Evolutionary conservation across 768 basidiomycete genomes (phyloP).

Genomic region (Candolleomyces eurysporus): DNA sequence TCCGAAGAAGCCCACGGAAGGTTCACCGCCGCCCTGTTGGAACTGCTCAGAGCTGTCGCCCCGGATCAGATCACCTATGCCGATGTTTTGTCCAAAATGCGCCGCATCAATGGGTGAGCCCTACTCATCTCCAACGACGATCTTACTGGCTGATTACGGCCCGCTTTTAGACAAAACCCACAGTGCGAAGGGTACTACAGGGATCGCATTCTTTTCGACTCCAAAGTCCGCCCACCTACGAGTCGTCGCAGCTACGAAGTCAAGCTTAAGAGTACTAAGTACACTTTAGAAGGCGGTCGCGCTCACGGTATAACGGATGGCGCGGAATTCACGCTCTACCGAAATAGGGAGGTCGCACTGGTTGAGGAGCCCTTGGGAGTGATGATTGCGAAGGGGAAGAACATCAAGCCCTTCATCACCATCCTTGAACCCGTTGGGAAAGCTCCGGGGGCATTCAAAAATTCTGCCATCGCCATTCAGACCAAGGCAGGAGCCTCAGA

Average conservation of each 20-base stretch:
- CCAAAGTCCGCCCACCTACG: background rate
- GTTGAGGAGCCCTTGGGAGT: conserved; percentile 21
- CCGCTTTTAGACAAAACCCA: conserved; percentile 13
- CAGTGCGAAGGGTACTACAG: conserved; percentile 13
- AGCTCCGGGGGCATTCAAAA: conserved; percentile 10
- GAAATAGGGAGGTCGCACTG: conserved; percentile 17
- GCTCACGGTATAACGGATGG: conserved; percentile 28
- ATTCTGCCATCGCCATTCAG: conserved; percentile 8
- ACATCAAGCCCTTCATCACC: conserved; percentile 20
- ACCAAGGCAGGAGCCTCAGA: conserved; percentile 1
- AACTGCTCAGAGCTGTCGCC: conserved; percentile 19
- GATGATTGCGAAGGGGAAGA: conserved; percentile 17
- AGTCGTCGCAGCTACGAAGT: background rate
- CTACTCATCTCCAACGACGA: background rate
- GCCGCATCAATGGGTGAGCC: conserved; percentile 22
- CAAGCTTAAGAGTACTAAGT: background rate
- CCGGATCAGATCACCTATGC: conserved; percentile 28
- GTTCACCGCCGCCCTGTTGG: conserved; percentile 29
- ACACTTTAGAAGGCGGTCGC: background rate
- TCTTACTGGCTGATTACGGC: background rate
- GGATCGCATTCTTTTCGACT: conserved; percentile 8
- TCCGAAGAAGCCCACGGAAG: conserved; percentile 14
- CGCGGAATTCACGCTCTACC: conserved; percentile 22
- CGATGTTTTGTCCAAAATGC: conserved; percentile 29
- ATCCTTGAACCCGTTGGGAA: background rate